phyloP scores from a whole-genome alignment of 1,139 yeast genomes.

The Komagataea norvegica region DNA sequence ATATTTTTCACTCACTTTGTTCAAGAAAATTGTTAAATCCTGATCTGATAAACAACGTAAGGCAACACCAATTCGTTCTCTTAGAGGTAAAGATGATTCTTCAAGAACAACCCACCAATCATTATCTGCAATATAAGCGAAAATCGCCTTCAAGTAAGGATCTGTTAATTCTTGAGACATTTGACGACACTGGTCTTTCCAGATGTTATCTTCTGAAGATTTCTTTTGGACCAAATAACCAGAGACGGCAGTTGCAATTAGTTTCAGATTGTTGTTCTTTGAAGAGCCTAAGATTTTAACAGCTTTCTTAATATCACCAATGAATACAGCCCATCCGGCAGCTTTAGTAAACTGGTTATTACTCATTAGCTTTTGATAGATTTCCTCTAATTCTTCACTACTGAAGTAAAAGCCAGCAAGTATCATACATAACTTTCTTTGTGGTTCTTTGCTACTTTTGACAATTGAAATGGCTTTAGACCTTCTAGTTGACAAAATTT shows the following conservation, averaged over 20 bases:
- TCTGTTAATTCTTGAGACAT: slow-evolving; percentile 84
- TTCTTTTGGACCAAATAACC: slow-evolving; percentile 80
- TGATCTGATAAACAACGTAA: slow-evolving; percentile 76
- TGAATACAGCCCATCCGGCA: slow-evolving; percentile 97
- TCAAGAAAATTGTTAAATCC: slow-evolving; percentile 64
- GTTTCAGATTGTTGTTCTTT: slow-evolving; percentile 44
- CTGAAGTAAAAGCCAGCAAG: slow-evolving; percentile 93
- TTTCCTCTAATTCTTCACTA: slow-evolving; percentile 67
- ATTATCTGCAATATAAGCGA: slow-evolving; percentile 90
- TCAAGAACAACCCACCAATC: slow-evolving; percentile 97
- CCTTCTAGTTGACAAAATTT: slow-evolving; percentile 20
- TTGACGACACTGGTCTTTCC: slow-evolving; percentile 90
- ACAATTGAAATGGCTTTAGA: slow-evolving; percentile 24
- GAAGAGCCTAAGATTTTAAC: slow-evolving; percentile 59
- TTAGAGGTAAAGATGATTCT: slow-evolving; percentile 79
- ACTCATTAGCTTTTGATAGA: slow-evolving; percentile 51
- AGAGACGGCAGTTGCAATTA: slow-evolving; percentile 92
- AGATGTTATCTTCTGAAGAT: slow-evolving; percentile 61
- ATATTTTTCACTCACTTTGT: slow-evolving; percentile 66
- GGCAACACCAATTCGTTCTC: slow-evolving; percentile 89
- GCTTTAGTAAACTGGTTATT: slow-evolving; percentile 77
- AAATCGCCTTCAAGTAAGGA: slow-evolving; percentile 86
- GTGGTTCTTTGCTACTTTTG: slow-evolving; percentile 49
- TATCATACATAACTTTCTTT: slow-evolving; percentile 73
- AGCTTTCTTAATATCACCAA: slow-evolving; percentile 80